Evolutionary conservation across 2,329 filamentous ascomycete genomes (phyloP).

Genomic region (Pseudopyrenochaeta lycopersici): DNA sequence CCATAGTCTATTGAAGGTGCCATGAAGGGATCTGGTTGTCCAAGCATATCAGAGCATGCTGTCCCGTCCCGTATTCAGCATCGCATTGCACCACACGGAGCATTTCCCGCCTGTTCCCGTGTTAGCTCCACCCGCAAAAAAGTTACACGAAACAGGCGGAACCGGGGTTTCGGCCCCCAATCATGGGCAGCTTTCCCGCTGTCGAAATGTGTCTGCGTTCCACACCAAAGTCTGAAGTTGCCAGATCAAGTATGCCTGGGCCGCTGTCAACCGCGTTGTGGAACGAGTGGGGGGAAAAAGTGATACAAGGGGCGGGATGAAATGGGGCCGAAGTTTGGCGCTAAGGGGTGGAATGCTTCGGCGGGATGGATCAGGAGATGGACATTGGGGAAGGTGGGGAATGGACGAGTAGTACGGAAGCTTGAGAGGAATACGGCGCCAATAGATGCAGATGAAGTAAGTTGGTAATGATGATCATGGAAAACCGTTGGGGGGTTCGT

Average conservation of each 20-base stretch:
- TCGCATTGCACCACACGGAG: background rate
- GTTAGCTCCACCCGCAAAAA: background rate
- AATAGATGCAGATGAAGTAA: no score
- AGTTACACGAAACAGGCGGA: background rate
- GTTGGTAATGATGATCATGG: no score
- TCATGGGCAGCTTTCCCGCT: conserved; percentile 10
- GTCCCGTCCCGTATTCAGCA: background rate
- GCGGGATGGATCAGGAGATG: background rate
- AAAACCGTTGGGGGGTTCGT: no score
- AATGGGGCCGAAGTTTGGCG: background rate
- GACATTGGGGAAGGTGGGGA: background rate
- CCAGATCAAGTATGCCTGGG: conserved; percentile 4
- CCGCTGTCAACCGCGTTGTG: background rate
- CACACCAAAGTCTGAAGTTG: background rate
- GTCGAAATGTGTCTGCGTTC: conserved; percentile 13
- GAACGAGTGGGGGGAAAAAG: background rate
- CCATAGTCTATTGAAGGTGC: no score
- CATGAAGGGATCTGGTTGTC: no score
- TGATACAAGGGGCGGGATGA: background rate
- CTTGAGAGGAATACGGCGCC: no score
- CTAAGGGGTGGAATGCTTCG: no score
- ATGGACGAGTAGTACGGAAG: no score
- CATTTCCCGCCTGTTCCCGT: background rate
- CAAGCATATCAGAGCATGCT: background rate
- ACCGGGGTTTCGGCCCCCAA: conserved; percentile 4